These are phyloP conservation scores for Kitagawia praeruptora DNA, from an alignment of 129 eudicot genomes.

Conservation along the genomic window DNA sequence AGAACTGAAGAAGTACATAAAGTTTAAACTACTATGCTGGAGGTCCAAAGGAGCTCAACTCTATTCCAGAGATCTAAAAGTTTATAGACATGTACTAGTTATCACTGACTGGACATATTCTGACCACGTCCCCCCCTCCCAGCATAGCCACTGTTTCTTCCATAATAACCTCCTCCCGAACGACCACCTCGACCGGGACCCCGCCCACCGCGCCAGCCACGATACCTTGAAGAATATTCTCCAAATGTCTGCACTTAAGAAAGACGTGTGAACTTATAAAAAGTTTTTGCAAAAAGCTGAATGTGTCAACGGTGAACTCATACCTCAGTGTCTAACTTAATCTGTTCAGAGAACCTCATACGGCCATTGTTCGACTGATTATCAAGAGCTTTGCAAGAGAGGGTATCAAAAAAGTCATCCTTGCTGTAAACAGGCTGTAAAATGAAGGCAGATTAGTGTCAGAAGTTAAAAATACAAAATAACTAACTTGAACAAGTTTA, in stretches of 20 bases:
- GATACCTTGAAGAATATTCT: conserved; percentile 68
- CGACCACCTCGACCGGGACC: conserved; percentile 61
- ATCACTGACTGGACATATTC: conserved; percentile 31
- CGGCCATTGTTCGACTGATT: conserved; percentile 54
- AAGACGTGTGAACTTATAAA: conserved; percentile 5
- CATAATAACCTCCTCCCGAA: conserved; percentile 39
- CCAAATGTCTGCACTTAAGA: conserved; percentile 71
- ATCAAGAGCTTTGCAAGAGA: conserved; percentile 54
- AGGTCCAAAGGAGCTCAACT: conserved; percentile 8
- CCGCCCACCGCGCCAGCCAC: conserved; percentile 80
- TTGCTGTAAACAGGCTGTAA: conserved; percentile 73
- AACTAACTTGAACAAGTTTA: background rate
- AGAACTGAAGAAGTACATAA: conserved; percentile 22
- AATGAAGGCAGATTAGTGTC: conserved; percentile 9
- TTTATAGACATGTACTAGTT: conserved; percentile 18
- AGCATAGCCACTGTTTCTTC: conserved; percentile 52
- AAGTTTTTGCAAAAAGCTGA: background rate
- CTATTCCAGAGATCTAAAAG: background rate
- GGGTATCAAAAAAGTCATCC: conserved; percentile 84
- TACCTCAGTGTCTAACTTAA: conserved; percentile 91
- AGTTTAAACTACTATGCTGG: conserved; percentile 15
- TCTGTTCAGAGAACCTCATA: conserved; percentile 77
- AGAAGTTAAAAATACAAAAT: background rate
- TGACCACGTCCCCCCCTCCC: conserved; percentile 87
- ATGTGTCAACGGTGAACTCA: background rate